These are phyloP conservation scores for Fusarium sp. DNA, from an alignment of 2,329 filamentous ascomycete species.

Conservation along the genomic window DNA sequence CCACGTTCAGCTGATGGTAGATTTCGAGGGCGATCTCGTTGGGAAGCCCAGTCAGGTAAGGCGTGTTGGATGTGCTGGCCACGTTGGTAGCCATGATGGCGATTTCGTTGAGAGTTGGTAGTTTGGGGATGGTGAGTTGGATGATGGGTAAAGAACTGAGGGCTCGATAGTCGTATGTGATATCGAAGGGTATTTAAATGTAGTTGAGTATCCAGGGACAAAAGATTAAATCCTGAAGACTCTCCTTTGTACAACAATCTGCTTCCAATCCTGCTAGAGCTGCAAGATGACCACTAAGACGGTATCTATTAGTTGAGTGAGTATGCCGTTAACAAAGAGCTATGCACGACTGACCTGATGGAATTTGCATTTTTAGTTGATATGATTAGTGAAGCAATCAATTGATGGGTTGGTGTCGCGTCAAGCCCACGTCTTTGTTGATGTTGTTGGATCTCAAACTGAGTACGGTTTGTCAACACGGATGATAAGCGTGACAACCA, in stretches of 20 bases:
- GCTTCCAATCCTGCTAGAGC: conserved; percentile 15
- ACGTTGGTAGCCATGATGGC: conserved; percentile 20
- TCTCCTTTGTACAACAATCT: conserved; percentile 8
- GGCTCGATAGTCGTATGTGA: not conserved
- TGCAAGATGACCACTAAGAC: conserved; percentile 13
- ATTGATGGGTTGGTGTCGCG: not conserved
- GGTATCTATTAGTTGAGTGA: conserved; percentile 13
- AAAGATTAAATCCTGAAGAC: not conserved
- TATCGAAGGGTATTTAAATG: not conserved
- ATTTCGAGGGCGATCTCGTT: conserved; percentile 63
- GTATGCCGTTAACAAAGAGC: not conserved
- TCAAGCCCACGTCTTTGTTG: not conserved
- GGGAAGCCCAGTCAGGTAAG: conserved; percentile 51
- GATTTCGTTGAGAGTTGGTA: not conserved
- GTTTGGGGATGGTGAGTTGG: not conserved
- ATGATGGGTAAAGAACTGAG: not conserved
- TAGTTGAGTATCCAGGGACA: conserved; percentile 4
- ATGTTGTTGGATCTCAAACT: not conserved
- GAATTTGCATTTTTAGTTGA: conserved; percentile 34
- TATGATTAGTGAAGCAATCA: not conserved
- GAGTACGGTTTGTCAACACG: not conserved
- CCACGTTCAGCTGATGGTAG: conserved; percentile 58
- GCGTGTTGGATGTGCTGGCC: conserved; percentile 26
- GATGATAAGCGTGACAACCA: not conserved
- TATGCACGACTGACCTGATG: conserved; percentile 18